Percentiles rank a stretch among this genome's conserved stretches.
phyloP scores from a whole-genome alignment of 2,329 filamentous ascomycete genomes.

The Monosporascus sp. region DNA sequence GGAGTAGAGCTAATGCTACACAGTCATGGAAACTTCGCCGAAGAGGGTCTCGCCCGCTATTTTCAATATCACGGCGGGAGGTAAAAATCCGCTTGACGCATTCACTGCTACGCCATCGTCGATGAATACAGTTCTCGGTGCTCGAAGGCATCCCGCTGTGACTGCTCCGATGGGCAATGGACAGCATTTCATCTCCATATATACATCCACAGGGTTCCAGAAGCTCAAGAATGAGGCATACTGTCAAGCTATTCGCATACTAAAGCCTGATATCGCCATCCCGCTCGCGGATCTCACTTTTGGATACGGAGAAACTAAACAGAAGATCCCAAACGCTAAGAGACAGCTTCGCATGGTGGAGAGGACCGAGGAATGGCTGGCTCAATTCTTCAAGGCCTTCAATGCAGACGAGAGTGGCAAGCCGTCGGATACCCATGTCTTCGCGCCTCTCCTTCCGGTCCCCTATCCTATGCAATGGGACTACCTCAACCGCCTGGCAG shows the following conservation, averaged over 20 bases:
- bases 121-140: conserved; percentile 64
- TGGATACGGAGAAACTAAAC: conserved; percentile 24
- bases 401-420: conserved; percentile 25
- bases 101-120: conserved; percentile 70
- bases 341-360: conserved; percentile 78
- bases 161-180: conserved; percentile 65
- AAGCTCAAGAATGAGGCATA: conserved; percentile 66
- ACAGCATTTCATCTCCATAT: conserved; percentile 65
- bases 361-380: conserved; percentile 77
- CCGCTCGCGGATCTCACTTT: conserved; percentile 69
- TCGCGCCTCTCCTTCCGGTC: conserved; percentile 69
- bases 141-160: conserved; percentile 73
- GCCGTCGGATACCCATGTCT: conserved; percentile 37
- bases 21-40: conserved; percentile 48
- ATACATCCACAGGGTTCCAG: conserved; percentile 82
- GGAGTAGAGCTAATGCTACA: conserved; percentile 2
- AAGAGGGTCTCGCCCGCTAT: conserved; percentile 42
- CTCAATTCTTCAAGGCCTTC: conserved; percentile 53
- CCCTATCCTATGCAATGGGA: conserved; percentile 69
- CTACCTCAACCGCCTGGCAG: conserved; percentile 68
- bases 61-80: conserved; percentile 31
- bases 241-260: conserved; percentile 52
- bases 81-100: conserved; percentile 56
- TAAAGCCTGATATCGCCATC: conserved; percentile 76
- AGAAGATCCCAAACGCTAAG: conserved; percentile 55